Percentiles rank a stretch among this genome's conserved stretches.
phyloP scores from a whole-genome alignment of 2,329 filamentous ascomycete genomes.

The Coniochaeta prunicola region DNA sequence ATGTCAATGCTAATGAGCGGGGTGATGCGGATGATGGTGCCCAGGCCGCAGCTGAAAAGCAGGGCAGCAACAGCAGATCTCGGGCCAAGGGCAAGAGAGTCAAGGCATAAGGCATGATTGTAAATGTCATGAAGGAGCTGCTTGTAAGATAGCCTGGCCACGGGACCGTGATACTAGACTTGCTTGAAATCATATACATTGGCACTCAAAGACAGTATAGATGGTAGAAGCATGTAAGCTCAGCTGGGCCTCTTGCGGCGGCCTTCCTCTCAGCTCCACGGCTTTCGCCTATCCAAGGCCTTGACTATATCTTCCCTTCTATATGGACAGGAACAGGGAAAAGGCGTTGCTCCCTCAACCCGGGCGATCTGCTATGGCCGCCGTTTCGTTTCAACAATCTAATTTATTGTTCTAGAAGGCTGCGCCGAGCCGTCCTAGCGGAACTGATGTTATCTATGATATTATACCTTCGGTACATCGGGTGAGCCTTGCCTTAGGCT shows the following conservation, averaged over 20 bases:
- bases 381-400: background rate
- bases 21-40: slow-evolving; percentile 6
- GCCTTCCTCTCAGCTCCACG: background rate
- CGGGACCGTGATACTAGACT: background rate
- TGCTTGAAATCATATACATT: background rate
- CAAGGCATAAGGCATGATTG: slow-evolving; percentile 14
- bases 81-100: slow-evolving; percentile 18
- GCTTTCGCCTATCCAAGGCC: background rate
- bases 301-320: background rate
- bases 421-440: background rate
- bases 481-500: background rate
- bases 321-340: background rate
- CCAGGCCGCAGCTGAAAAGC: slow-evolving; percentile 6
- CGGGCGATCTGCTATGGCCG: background rate
- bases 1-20: background rate
- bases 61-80: slow-evolving; percentile 4
- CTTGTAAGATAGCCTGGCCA: slow-evolving; percentile 1
- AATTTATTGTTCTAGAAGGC: background rate
- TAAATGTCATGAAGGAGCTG: background rate
- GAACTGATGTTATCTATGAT: background rate
- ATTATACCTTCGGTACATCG: background rate
- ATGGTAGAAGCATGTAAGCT: no score
- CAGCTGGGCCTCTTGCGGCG: no score
- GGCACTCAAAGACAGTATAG: background rate
- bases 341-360: background rate